Evolutionary conservation across 768 basidiomycete genomes (phyloP), one percentile per base, ranked within the genome.

Genomic region (Nidularia sp.): DNA sequence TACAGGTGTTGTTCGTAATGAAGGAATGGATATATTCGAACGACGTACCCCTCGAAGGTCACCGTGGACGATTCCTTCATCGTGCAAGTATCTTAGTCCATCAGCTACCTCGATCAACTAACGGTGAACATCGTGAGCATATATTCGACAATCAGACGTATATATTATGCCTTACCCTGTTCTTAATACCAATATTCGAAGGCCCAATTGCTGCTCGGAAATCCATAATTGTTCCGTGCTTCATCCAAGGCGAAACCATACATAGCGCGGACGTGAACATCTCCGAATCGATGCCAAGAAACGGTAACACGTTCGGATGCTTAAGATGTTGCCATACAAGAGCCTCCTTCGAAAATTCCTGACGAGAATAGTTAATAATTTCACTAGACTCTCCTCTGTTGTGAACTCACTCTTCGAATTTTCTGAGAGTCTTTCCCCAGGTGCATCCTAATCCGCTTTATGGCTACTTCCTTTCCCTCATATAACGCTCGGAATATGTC

Each of bases 401-500:
- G 10, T 12, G 1, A 36, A 35, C 48, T 25, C 45, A 57, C 62
- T 50, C 54, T 52, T 25, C 59, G 57, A 45, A 61, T 56, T 46
- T 56, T 53, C 22, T 57, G 59, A 7, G 53, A 45, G 12, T 46
- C 58, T 6, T 49, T 18, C 36, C 57, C 60, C 12, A 53, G 45
- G 45, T 58, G 60, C 6, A 65, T 57, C 3, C 65, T 55, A 32
- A 69, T 61, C 7, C 61, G 57, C 39, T 69, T 67, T 22, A 67
- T 50, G 8, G 64, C 66, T 9, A 67, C 62, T 4, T 58, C 49
- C 31, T 60, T 52, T 1, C 59, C 63, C 4, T 56, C 7, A 25
- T 60, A 61, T 3, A 54, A 55, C 0, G 56, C 63, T 12, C 60
- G 53, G 34, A 62, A 66, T 1, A 69, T 63, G 47, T 70, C 67